Evolutionary conservation across 495 filamentous ascomycete species (phyloP), one percentile per base, ranked within the genome.

Genomic region (Aspergillus cavernicola): DNA sequence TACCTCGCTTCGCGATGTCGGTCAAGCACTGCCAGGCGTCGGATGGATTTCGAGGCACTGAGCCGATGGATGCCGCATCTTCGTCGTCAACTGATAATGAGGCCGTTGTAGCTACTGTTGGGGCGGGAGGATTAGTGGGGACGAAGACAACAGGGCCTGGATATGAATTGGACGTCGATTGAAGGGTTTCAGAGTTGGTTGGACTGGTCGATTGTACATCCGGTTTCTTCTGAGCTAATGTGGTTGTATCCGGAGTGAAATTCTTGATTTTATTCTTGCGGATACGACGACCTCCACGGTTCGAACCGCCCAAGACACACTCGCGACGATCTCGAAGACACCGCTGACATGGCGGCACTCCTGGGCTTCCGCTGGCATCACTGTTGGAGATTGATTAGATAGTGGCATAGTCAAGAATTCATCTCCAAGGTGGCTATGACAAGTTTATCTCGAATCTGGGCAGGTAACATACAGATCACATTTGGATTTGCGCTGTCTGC

Each of bases 241-340:
- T 23, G 37, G 54, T 64, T 10, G 39, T 53, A 22, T 63, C 56
- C 16, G 71, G 64, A 0, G 68, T 74, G 39, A 70, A 66, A 37
- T 71, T 68, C 37, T 70, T 70, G 26, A 72, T 71, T 48, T 77
- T 76, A 42, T 73, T 75, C 57, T 75, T 77, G 29, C 79, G 77
- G 52, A 83, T 79, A 43, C 83, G 77, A 35, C 81, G 75, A 15
- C 83, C 82, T 28, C 83, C 82, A 19, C 82, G 76, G 62, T 85
- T 84, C 15, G 79, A 82, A 41, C 77, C 74, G 29, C 82, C 81
- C 5, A 86, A 69, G 7, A 85, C 71, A 60, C 83, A 86, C 43
- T 85, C 82, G 28, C 74, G 76, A 45, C 72, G 64, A 48, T 83
- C 82, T 50, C 76, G 68, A 39, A 82, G 74, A 59, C 83, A 86